phyloP scores from a whole-genome alignment of 2,329 filamentous ascomycete species.

The Beauveria caledonica region DNA sequence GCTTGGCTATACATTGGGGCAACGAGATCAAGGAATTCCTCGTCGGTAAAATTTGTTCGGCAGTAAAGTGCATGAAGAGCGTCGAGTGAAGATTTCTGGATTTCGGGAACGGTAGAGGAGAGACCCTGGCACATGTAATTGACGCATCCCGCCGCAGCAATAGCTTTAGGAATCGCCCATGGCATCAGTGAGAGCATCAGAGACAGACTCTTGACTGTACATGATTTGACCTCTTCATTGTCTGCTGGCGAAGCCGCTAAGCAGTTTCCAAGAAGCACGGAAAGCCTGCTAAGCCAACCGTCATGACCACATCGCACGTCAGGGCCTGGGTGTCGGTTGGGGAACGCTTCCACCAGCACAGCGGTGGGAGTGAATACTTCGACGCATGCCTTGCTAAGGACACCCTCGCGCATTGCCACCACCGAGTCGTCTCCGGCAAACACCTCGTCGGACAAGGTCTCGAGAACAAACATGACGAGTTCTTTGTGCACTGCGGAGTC shows the following conservation, averaged over 20 bases:
- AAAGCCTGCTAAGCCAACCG: slow-evolving; percentile 78
- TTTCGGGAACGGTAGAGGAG: slow-evolving; percentile 57
- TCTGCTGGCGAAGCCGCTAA: slow-evolving; percentile 56
- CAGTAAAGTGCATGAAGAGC: slow-evolving; percentile 76
- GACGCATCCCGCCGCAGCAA: slow-evolving; percentile 63
- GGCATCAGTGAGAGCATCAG: slow-evolving; percentile 71
- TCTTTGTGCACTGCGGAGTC: slow-evolving; percentile 63
- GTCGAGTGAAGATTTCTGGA: slow-evolving; percentile 63
- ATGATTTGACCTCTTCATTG: slow-evolving; percentile 59
- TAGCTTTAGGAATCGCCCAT: slow-evolving; percentile 81
- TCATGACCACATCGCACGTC: slow-evolving; percentile 70
- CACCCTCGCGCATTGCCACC: slow-evolving; percentile 72
- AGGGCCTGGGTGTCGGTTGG: slow-evolving; percentile 59
- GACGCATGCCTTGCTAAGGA: slow-evolving; percentile 81
- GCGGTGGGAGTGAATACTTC: slow-evolving; percentile 82
- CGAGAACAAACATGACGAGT: slow-evolving; percentile 79
- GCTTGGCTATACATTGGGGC: slow-evolving; percentile 70
- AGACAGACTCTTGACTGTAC: slow-evolving; percentile 67
- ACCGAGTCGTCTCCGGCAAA: slow-evolving; percentile 86
- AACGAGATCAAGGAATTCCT: slow-evolving; percentile 71
- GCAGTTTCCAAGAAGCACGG: slow-evolving; percentile 65
- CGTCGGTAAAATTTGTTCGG: slow-evolving; percentile 63
- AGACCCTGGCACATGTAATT: slow-evolving; percentile 63
- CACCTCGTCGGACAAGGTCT: slow-evolving; percentile 88
- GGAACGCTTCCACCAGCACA: slow-evolving; percentile 68